Percentiles rank a stretch among this genome's conserved stretches.
Conservation (phyloP, 352 stramenopile genomes). For the Peronosclerospora sorghi region DNA sequence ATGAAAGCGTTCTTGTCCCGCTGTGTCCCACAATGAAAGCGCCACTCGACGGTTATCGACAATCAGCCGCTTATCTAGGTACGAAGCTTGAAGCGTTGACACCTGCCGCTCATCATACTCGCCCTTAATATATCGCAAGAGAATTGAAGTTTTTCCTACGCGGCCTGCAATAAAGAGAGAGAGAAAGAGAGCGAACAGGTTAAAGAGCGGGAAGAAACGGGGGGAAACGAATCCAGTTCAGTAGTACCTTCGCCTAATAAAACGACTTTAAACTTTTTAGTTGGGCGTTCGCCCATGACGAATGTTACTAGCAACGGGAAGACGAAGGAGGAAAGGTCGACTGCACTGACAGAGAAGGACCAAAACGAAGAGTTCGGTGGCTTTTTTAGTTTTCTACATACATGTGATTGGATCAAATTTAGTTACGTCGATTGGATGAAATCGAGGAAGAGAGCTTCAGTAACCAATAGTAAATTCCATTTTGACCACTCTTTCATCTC, state of each 20-base stretch:
- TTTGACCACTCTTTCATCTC: too few relatives aligned
- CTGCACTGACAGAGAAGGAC: not conserved
- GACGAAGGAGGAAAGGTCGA: not conserved
- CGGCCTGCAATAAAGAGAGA: conserved; percentile 46
- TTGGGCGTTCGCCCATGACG: conserved; percentile 47
- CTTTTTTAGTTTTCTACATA: not conserved
- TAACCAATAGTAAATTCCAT: too few relatives aligned
- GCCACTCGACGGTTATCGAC: conserved; percentile 74
- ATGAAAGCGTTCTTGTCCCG: conserved; percentile 83
- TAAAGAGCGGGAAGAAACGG: not conserved
- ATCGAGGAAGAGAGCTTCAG: conserved; percentile 1
- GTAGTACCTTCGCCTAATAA: conserved; percentile 68
- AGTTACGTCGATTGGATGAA: not conserved
- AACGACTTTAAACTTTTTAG: conserved; percentile 79
- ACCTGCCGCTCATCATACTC: conserved; percentile 88
- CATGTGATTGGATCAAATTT: not conserved
- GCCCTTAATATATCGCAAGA: conserved; percentile 89
- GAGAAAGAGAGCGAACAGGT: not conserved
- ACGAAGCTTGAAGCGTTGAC: conserved; percentile 89
- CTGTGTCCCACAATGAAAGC: conserved; percentile 83
- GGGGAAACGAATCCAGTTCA: not conserved
- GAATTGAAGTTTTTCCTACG: conserved; percentile 92
- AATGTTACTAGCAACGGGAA: not conserved
- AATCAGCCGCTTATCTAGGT: conserved; percentile 86
- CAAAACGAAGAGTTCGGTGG: not conserved